Conservation (phyloP, 2,329 filamentous ascomycete genomes). For the Emmonsiellopsis sp. region DNA sequence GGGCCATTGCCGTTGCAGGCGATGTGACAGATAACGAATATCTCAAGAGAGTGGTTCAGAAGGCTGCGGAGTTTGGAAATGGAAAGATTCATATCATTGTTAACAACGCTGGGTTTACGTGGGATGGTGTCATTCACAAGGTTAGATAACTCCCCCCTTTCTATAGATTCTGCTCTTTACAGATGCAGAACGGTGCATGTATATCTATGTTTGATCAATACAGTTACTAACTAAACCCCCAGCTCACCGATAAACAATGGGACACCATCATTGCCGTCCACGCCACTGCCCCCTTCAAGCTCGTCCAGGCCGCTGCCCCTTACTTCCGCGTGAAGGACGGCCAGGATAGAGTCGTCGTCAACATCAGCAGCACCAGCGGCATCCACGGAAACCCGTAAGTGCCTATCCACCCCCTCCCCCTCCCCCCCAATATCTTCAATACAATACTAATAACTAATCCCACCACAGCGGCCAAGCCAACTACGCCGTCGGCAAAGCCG, state of each 20-base stretch:
- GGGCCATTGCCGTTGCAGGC: constrained; percentile 64
- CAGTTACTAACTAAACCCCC: background rate
- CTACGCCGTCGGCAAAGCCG: constrained; percentile 78
- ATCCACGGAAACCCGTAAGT: constrained; percentile 67
- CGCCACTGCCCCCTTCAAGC: constrained; percentile 75
- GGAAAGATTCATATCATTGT: constrained; percentile 89
- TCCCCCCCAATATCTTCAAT: constrained; percentile 1
- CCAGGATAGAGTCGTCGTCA: constrained; percentile 69
- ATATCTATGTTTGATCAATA: background rate
- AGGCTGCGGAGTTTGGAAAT: constrained; percentile 67
- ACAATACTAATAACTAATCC: background rate
- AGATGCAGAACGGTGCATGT: background rate
- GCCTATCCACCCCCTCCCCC: background rate
- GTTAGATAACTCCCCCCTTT: constrained; percentile 22
- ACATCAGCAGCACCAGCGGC: constrained; percentile 73
- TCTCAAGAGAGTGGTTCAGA: constrained; percentile 61
- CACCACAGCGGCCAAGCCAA: constrained; percentile 63
- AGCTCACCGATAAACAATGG: constrained; percentile 65
- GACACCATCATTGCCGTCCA: constrained; percentile 78
- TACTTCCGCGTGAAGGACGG: constrained; percentile 84
- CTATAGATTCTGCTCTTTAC: background rate
- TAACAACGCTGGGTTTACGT: constrained; percentile 87
- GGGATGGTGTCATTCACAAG: constrained; percentile 89
- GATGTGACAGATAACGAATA: constrained; percentile 67
- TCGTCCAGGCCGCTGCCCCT: constrained; percentile 68